Conservation (phyloP, 257 asterid genomes). For the Dorcoceras hygrometricum region DNA sequence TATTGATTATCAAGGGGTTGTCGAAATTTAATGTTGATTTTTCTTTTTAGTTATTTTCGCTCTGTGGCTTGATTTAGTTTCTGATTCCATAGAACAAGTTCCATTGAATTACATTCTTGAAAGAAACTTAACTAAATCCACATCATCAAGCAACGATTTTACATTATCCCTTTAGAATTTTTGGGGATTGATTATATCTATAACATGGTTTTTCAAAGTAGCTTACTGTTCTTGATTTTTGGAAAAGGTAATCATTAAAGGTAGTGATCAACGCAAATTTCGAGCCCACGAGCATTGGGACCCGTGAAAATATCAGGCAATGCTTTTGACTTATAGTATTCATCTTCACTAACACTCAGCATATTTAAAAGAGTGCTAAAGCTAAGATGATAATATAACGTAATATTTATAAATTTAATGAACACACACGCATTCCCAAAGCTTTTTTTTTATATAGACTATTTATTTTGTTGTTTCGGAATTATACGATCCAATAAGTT, state of each 20-base stretch:
- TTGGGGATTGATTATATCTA: constrained; percentile 14
- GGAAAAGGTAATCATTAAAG: constrained; percentile 12
- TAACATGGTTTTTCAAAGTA: background rate
- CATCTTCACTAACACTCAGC: background rate
- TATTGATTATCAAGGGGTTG: background rate
- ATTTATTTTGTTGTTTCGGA: too few species aligned
- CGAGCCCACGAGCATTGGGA: constrained; percentile 4
- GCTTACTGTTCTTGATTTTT: background rate
- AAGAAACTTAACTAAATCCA: too few species aligned
- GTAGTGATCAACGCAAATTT: constrained; percentile 11
- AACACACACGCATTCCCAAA: background rate
- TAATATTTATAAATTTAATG: too few species aligned
- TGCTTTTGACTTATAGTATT: constrained; percentile 4
- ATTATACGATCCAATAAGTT: too few species aligned
- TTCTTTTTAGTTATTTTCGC: too few species aligned
- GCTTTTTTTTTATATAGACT: too few species aligned
- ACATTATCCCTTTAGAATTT: background rate
- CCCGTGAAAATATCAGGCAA: background rate
- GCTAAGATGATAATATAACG: background rate
- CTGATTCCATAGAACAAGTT: too few species aligned
- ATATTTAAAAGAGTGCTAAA: background rate
- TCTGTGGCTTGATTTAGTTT: background rate
- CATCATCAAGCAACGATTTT: background rate
- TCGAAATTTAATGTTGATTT: too few species aligned
- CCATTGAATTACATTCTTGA: too few species aligned